Evolutionary conservation across 176 grass and related monocot genomes (phyloP).

Genomic region (Hyparrhenia diplandra): DNA sequence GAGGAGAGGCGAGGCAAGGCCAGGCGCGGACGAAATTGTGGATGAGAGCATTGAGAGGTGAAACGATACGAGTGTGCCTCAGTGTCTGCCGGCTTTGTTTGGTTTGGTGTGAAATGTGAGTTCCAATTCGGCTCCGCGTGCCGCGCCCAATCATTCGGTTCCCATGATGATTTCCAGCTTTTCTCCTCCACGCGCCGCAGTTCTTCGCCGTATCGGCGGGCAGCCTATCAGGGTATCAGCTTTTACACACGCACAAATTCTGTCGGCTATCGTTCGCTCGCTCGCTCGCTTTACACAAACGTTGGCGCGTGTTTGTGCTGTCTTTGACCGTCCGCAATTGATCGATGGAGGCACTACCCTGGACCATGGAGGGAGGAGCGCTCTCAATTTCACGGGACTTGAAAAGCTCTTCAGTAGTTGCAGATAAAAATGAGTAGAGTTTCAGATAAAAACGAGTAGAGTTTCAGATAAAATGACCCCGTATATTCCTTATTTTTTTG

Average conservation of each 20-base stretch:
- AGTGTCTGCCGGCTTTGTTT: background rate
- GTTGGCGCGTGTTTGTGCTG: background rate
- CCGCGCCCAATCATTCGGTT: too few species aligned
- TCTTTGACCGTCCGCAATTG: constrained; percentile 12
- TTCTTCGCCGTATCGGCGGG: background rate
- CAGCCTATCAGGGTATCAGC: too few species aligned
- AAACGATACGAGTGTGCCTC: background rate
- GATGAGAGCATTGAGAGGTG: too few species aligned
- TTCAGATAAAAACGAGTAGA: background rate
- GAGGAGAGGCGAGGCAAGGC: too few species aligned
- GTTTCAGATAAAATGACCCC: too few species aligned
- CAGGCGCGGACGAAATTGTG: too few species aligned
- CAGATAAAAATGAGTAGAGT: background rate
- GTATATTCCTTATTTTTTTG: background rate
- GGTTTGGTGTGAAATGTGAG: too few species aligned
- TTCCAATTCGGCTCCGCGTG: too few species aligned
- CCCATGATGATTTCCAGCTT: too few species aligned
- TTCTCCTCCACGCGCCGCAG: too few species aligned
- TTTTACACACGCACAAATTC: background rate
- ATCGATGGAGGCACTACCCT: background rate
- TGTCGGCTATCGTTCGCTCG: background rate
- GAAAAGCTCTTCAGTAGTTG: background rate
- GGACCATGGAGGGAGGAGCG: background rate
- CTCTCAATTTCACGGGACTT: background rate
- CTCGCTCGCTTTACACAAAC: too few species aligned